Evolutionary conservation across 176 grass and related monocot species (phyloP), one percentile per base, ranked within the genome.

Genomic region (Rhipidocladum racemiflorum): DNA sequence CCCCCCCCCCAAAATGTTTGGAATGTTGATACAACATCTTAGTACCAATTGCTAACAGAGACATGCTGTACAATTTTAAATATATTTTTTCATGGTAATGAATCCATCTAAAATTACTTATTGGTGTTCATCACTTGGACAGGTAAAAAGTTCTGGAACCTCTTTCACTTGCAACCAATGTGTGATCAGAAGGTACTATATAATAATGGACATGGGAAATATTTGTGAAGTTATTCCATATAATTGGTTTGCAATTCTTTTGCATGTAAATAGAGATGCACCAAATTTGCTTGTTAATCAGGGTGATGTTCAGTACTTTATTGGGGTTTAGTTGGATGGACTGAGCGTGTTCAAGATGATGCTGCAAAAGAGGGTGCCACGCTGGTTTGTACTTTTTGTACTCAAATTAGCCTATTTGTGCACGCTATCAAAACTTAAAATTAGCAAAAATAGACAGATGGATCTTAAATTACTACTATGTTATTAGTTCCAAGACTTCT

Each of bases 281-380:
- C 71, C 27, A 38, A 70, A 75, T 74, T 78, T 80, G 21, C 9
- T 4, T 77, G 10, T 84, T 70, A 72, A 88, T 70, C 82, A 98
- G 92, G 95, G 90, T 57, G 95, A 98, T 84, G 95, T 98, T 55
- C 95, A 97, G 75, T 97, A 97, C 56, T 97, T 97, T 59, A 97
- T 97, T 93, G 95, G 95, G 60, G 92, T 97, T 81, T 90, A 95
- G 70, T 88, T 98, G 80, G 95, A 98, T 85, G 92, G 95, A 95
- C 87, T n/a, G 90, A 90, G 79, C 88, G 80, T 82, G 92, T 93
- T 61, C 86, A 53, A 3, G 90, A 98, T 61, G 79, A 79, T 75
- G 86, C 95, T 35, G 95, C 87, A 23, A 86, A 88, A 93, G 90
- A 98, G 77, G 85, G 88, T 35, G 78, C 49, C n/a, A 82, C 82